A percentile compares a stretch with the other conserved stretches of the same genome.
Conservation (phyloP, 805 yeast species). For the Ogataea trehaloabstinens region DNA sequence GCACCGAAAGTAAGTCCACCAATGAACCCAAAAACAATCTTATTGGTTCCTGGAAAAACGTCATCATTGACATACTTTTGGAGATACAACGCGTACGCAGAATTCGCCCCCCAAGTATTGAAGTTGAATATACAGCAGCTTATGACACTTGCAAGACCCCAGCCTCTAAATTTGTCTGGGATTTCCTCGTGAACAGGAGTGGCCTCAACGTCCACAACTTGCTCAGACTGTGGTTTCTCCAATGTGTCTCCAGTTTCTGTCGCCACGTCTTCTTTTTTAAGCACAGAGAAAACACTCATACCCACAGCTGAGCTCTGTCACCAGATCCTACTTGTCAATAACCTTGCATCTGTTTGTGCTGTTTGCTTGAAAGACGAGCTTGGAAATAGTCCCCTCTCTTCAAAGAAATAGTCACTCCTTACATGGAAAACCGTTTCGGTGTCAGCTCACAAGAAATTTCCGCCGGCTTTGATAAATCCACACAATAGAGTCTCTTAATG, state of each 20-base stretch:
- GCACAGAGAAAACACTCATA: background rate
- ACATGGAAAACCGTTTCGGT: too few relatives aligned
- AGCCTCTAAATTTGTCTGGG: slow-evolving; percentile 70
- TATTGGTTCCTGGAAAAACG: slow-evolving; percentile 52
- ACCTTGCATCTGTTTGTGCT: too few relatives aligned
- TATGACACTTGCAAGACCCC: slow-evolving; percentile 50
- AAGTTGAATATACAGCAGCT: slow-evolving; percentile 52
- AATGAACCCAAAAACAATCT: slow-evolving; percentile 60
- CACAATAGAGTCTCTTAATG: too few relatives aligned
- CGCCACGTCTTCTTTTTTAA: background rate
- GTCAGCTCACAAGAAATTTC: too few relatives aligned
- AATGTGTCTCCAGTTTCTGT: slow-evolving; percentile 1
- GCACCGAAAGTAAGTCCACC: slow-evolving; percentile 67
- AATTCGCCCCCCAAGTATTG: slow-evolving; percentile 72
- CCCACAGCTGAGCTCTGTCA: slow-evolving; percentile 9
- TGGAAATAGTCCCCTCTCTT: too few relatives aligned
- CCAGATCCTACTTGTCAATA: slow-evolving; percentile 15
- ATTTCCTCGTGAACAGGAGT: slow-evolving; percentile 22
- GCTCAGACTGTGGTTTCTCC: too few relatives aligned
- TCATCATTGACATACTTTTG: slow-evolving; percentile 52
- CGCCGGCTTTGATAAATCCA: too few relatives aligned
- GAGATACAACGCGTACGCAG: slow-evolving; percentile 63
- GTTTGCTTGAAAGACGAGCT: too few relatives aligned
- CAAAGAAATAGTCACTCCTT: too few relatives aligned
- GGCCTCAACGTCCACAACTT: too few relatives aligned